Conservation (phyloP, 306 rosid genomes). For the Rubus idaeus region DNA sequence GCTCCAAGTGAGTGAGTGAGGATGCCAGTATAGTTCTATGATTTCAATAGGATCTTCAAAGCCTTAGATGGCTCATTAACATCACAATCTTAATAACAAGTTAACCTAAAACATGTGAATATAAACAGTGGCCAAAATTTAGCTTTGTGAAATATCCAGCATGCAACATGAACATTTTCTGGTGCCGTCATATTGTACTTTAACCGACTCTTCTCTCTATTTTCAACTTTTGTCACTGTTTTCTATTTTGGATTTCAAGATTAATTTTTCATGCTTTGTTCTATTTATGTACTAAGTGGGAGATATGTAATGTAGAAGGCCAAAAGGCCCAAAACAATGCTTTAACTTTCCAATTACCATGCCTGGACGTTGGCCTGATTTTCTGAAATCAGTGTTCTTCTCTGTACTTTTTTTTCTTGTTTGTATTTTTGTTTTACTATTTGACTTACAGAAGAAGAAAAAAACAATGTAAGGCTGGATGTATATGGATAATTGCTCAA, state of each 20-base stretch:
- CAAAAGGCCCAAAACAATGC: not conserved
- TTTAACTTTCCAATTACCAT: not conserved
- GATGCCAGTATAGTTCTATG: not conserved
- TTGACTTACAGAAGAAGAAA: not conserved
- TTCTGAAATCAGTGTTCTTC: not conserved
- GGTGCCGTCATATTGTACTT: not conserved
- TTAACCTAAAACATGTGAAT: not conserved
- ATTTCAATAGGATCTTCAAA: constrained; percentile 1
- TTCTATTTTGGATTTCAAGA: not conserved
- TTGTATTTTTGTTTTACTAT: not conserved
- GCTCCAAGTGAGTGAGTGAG: not conserved
- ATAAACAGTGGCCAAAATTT: not conserved
- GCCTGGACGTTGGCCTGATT: not conserved
- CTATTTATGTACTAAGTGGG: not conserved
- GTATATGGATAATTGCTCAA: not conserved
- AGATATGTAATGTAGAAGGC: not conserved
- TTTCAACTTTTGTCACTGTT: too few species aligned
- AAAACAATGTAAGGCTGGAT: not conserved
- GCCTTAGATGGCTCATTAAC: not conserved
- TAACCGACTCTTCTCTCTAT: too few species aligned
- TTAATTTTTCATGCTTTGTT: not conserved
- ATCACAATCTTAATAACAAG: not conserved
- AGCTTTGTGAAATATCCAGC: not conserved
- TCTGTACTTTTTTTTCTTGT: not conserved
- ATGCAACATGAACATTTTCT: not conserved